Base-by-base conservation (phyloP, 83 land plant species). In the Picea abies region DNA sequence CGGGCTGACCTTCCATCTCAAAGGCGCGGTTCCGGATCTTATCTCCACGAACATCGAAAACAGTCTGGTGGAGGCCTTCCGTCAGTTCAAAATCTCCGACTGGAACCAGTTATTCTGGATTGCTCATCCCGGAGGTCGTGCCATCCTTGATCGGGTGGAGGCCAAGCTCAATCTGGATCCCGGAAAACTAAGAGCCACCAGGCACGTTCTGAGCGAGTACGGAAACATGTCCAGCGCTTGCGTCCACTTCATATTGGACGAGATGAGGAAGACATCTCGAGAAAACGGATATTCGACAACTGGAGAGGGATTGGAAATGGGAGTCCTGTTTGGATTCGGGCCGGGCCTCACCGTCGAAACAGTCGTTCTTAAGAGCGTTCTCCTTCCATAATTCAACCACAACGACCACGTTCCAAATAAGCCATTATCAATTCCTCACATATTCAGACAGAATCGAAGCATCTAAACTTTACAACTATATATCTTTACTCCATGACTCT, bases 91-190 rank as follows among this genome's bases (percentile, higher is more conserved):
- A 4, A 64, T 83, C 60, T 7, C n/a, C 9, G 80, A 63, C 71
- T 83, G 84, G 84, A 83, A 76, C 80, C 78, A 70, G 11, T 8
- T 83, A 26, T 78, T 83, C 62, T 83, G 69, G 90, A 63, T 84
- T 10, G 89, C 84, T 22, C 90, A 89, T 63, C 90, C 89, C 2
- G 89, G 90, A 10, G 89, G 88, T 20, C 86, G 75, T n/a, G 84
- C 83, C 26, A 89, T 89, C 12, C 76, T 89, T 29, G 90, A 89
- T 78, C 81, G 83, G 81, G 86, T 89, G 80, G 90, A 86, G 80
- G 72, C 25, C 20, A 63, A 70, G 81, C 66, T 89, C 25, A 79
- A 79, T 3, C 78, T 89, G 65, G 58, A 86, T 44, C 66, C 41
- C 44, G 85, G 79, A 67, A 86, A 86, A 79, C 15, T 89, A 86